Percentiles rank a stretch among this genome's conserved stretches.
Evolutionary conservation across 2,329 filamentous ascomycete species (phyloP).

Genomic region (Gaeumannomyces tritici): DNA sequence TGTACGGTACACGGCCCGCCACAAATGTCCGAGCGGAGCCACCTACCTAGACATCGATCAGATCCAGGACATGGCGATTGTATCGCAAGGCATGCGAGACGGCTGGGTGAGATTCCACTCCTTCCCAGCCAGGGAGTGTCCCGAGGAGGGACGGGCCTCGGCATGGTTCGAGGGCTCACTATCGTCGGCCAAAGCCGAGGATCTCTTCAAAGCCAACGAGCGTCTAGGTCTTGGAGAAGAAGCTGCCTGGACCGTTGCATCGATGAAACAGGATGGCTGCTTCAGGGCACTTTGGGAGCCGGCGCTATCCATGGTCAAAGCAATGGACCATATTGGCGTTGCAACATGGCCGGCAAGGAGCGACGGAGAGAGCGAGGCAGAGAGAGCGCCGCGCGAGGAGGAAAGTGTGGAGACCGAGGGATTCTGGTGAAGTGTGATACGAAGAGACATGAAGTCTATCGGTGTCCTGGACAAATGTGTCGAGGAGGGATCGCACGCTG

Average conservation of each 20-base stretch:
- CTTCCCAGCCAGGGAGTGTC: slow-evolving; percentile 4
- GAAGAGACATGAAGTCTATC: too few species aligned
- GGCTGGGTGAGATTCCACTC: slow-evolving; percentile 5
- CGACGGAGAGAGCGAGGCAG: background rate
- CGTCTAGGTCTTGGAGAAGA: slow-evolving; percentile 13
- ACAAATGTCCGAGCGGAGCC: background rate
- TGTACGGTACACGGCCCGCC: slow-evolving; percentile 5
- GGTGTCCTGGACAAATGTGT: too few species aligned
- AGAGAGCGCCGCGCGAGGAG: background rate
- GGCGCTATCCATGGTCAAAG: slow-evolving; percentile 16
- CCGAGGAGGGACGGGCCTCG: slow-evolving; percentile 2
- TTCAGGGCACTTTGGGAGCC: slow-evolving; percentile 13
- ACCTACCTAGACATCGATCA: slow-evolving; percentile 14
- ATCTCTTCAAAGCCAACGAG: slow-evolving; percentile 15
- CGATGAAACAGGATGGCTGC: slow-evolving; percentile 9
- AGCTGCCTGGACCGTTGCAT: slow-evolving; percentile 13
- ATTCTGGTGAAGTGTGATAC: background rate
- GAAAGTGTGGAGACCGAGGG: background rate
- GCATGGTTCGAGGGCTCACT: slow-evolving; percentile 21
- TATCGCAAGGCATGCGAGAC: background rate
- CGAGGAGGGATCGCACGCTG: too few species aligned
- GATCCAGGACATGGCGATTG: slow-evolving; percentile 5
- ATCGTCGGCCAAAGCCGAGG: slow-evolving; percentile 14
- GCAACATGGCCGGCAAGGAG: slow-evolving; percentile 8
- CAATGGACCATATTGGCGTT: slow-evolving; percentile 21